phyloP scores from a whole-genome alignment of 805 yeast species.

The Metschnikowia anglica region DNA sequence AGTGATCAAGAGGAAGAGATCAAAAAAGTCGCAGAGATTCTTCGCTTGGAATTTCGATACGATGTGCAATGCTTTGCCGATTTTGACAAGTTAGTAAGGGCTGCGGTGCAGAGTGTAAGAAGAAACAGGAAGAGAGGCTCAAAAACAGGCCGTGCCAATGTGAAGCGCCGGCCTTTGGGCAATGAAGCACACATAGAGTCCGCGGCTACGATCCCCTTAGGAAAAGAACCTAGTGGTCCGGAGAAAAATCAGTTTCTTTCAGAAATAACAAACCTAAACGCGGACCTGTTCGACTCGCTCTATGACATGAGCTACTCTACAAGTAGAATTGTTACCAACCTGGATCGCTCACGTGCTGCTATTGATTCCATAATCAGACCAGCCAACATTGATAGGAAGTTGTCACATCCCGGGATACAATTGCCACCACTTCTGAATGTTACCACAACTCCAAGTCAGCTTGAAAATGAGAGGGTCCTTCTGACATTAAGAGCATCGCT shows the following conservation, averaged over 20 bases:
- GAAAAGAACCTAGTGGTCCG: not conserved
- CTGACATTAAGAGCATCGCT: constrained; percentile 12
- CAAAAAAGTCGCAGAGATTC: constrained; percentile 68
- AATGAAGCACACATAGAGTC: constrained; percentile 2
- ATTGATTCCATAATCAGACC: constrained; percentile 50
- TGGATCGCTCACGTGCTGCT: constrained; percentile 46
- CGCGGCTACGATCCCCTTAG: not conserved
- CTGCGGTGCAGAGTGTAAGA: constrained; percentile 91
- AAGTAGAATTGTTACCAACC: constrained; percentile 27
- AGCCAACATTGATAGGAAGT: constrained; percentile 2
- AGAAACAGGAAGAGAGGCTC: constrained; percentile 75
- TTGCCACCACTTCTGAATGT: constrained; percentile 16
- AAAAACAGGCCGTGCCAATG: constrained; percentile 25
- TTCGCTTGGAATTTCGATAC: constrained; percentile 77
- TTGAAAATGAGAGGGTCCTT: constrained; percentile 15
- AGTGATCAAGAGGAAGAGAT: constrained; percentile 89
- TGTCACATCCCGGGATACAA: constrained; percentile 6
- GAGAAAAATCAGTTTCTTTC: constrained; percentile 27
- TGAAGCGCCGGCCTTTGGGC: constrained; percentile 13
- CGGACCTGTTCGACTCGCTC: constrained; percentile 36
- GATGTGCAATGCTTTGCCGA: constrained; percentile 58
- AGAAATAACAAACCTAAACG: constrained; percentile 34
- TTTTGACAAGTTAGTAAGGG: constrained; percentile 85
- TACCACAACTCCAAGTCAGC: constrained; percentile 1
- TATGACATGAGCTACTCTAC: constrained; percentile 37